Conservation (phyloP, 2,329 filamentous ascomycete genomes). For the Hymenoscyphus fraxineus region DNA sequence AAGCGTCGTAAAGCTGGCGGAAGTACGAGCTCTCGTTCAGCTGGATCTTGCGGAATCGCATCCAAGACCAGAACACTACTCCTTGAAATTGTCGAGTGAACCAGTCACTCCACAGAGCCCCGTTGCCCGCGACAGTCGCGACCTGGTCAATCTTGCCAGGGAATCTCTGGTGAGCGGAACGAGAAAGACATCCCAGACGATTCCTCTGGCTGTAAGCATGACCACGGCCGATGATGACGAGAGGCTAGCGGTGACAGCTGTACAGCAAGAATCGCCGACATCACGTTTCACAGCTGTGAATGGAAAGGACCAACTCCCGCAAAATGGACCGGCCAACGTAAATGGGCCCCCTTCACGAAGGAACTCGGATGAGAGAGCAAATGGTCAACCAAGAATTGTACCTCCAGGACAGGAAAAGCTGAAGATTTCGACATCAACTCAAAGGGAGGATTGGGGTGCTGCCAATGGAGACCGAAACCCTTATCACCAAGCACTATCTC, state of each 20-base stretch:
- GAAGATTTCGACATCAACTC: constrained; percentile 31
- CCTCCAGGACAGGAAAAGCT: constrained; percentile 35
- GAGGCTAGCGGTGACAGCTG: constrained; percentile 3
- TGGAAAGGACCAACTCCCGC: constrained; percentile 12
- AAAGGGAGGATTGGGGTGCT: constrained; percentile 32
- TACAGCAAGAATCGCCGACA: constrained; percentile 29
- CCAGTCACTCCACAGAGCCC: constrained; percentile 21
- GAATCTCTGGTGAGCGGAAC: constrained; percentile 21
- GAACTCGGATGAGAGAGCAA: constrained; percentile 32
- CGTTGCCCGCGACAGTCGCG: constrained; percentile 17
- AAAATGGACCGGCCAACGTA: constrained; percentile 23
- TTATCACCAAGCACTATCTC: constrained; percentile 23
- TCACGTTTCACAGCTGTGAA: constrained; percentile 37
- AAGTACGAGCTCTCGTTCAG: constrained; percentile 19
- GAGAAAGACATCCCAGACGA: background rate
- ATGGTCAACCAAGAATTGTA: constrained; percentile 31
- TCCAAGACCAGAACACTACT: constrained; percentile 15
- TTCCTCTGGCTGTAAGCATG: constrained; percentile 1
- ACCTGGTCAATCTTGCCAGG: constrained; percentile 27
- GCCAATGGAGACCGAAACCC: constrained; percentile 26
- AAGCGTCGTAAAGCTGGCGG: constrained; percentile 21
- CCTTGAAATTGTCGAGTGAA: constrained; percentile 17
- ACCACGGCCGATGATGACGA: constrained; percentile 24
- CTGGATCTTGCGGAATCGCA: constrained; percentile 21
- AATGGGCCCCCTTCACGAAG: constrained; percentile 20